Percentiles rank a stretch among this genome's conserved stretches.
Conservation (phyloP, 108 stramenopile genomes). For the Chaetoceros tenuissimus region DNA sequence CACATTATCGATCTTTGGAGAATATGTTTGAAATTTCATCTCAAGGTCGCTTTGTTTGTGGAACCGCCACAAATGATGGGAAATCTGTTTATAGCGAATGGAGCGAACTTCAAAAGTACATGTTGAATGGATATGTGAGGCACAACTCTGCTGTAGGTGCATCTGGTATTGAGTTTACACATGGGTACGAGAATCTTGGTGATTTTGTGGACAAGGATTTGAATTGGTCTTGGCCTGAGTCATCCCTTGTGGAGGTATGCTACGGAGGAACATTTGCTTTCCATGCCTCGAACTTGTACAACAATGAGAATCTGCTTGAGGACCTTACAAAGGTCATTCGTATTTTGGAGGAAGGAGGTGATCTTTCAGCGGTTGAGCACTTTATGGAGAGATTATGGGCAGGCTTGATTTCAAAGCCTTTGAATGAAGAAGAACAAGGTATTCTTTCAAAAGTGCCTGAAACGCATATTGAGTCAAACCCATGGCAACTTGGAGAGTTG, state of each 20-base stretch:
- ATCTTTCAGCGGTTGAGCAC: neutral
- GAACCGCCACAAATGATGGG: neutral
- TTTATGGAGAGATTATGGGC: neutral
- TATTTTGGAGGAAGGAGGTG: neutral
- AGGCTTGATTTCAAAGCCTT: neutral
- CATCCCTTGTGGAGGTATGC: neutral
- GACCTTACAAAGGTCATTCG: neutral
- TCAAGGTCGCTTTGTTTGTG: neutral
- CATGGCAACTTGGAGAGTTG: no score
- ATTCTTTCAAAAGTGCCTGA: no score
- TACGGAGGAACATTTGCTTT: neutral
- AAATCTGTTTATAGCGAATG: neutral
- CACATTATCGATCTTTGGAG: neutral
- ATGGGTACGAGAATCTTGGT: neutral
- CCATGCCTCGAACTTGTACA: neutral
- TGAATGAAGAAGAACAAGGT: no score
- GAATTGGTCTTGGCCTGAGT: neutral
- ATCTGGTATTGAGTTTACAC: neutral
- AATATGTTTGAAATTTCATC: neutral
- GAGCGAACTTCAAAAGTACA: neutral
- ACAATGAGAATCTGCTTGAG: neutral
- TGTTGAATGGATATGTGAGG: no score
- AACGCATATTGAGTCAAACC: no score
- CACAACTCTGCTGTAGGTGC: no score
- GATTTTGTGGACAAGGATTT: neutral